A percentile compares a stretch with the other conserved stretches of the same genome.
These are phyloP conservation scores for Wallacemonas sp. DNA, from an alignment of 208 protist species.

Conservation along the genomic window DNA sequence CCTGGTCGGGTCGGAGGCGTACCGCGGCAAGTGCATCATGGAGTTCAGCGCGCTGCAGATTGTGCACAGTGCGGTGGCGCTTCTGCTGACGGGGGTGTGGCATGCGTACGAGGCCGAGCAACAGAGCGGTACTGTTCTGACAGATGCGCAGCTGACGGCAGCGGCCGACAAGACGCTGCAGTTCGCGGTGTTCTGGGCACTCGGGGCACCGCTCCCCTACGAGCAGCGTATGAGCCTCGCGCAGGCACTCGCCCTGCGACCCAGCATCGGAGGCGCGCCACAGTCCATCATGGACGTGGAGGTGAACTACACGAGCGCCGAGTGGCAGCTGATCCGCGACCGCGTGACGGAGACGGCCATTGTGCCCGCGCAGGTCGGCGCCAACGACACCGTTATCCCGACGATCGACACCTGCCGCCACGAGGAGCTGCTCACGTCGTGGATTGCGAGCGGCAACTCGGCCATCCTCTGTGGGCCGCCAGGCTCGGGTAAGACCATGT, in stretches of 20 bases:
- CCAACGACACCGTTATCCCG: slow-evolving; percentile 96
- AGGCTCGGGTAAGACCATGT: slow-evolving; percentile 99
- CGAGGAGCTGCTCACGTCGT: slow-evolving; percentile 94
- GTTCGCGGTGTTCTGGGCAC: slow-evolving; percentile 96
- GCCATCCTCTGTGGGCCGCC: slow-evolving; percentile 98
- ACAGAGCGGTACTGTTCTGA: slow-evolving; percentile 40
- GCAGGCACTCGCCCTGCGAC: slow-evolving; percentile 47
- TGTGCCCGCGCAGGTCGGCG: slow-evolving; percentile 89
- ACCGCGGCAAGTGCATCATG: slow-evolving; percentile 93
- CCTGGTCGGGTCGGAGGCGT: slow-evolving; percentile 47
- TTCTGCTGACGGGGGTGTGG: slow-evolving; percentile 92
- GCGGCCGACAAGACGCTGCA: slow-evolving; percentile 85
- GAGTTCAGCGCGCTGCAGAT: slow-evolving; percentile 87
- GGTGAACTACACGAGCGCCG: slow-evolving; percentile 69
- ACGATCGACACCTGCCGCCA: slow-evolving; percentile 99
- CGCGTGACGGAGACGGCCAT: slow-evolving; percentile 87
- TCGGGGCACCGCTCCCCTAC: slow-evolving; percentile 78
- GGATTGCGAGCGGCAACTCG: slow-evolving; percentile 93
- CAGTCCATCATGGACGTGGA: slow-evolving; percentile 84
- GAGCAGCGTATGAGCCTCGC: slow-evolving; percentile 64
- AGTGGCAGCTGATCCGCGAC: slow-evolving; percentile 78
- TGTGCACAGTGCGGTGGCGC: slow-evolving; percentile 90
- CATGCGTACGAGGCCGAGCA: slow-evolving; percentile 91
- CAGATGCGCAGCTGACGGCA: slow-evolving; percentile 26
- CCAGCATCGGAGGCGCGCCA: slow-evolving; percentile 26